Evolutionary conservation across 768 basidiomycete genomes (phyloP).

Genomic region (Tricholoma flavovirens): DNA sequence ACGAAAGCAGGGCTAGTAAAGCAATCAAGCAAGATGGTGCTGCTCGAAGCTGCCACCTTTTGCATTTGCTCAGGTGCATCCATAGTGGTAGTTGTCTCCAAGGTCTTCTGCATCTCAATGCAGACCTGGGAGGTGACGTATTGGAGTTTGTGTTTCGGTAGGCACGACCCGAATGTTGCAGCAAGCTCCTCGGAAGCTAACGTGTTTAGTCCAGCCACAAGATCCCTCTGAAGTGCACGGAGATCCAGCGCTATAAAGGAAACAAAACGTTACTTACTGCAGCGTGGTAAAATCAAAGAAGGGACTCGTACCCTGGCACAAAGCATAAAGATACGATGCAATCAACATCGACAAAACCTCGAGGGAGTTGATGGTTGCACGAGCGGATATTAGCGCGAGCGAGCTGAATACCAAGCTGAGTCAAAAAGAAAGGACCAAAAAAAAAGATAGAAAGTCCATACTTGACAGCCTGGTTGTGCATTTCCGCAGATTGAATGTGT

Average conservation of each 20-base stretch:
- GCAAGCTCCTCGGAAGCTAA: conserved; percentile 49
- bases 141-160: conserved; percentile 29
- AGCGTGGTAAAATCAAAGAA: not conserved
- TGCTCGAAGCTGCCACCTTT: conserved; percentile 58
- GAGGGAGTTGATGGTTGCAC: conserved; percentile 71
- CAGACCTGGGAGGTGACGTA: conserved; percentile 33
- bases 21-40: conserved; percentile 59
- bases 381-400: conserved; percentile 76
- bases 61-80: conserved; percentile 67
- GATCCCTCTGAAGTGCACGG: conserved; percentile 67
- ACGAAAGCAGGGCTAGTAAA: conserved; percentile 35
- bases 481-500: conserved; percentile 81
- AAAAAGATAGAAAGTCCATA: conserved; percentile 28
- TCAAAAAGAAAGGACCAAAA: not conserved
- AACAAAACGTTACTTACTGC: not conserved
- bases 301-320: conserved; percentile 51
- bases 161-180: conserved; percentile 34
- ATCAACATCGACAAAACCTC: conserved; percentile 74
- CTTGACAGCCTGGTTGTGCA: conserved; percentile 93
- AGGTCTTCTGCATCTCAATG: conserved; percentile 39
- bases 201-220: conserved; percentile 41
- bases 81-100: conserved; percentile 67
- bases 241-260: conserved; percentile 61
- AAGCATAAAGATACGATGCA: conserved; percentile 66
- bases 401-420: conserved; percentile 43